Percentiles rank a stretch among this genome's conserved stretches.
Evolutionary conservation across 2,329 filamentous ascomycete species (phyloP).

Genomic region (Pseudocercospora eumusae): DNA sequence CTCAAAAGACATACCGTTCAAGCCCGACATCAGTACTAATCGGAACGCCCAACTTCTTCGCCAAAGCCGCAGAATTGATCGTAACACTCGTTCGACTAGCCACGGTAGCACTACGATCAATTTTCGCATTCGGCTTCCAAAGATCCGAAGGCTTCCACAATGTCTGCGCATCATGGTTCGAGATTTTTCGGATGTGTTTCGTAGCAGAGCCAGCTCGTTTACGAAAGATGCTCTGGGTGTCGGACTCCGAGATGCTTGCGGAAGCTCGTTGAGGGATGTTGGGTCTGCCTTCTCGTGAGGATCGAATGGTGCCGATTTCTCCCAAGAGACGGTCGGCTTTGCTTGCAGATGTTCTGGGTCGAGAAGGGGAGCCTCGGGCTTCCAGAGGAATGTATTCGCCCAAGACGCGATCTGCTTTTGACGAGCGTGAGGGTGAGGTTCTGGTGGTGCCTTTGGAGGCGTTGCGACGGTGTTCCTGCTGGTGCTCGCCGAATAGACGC

Average conservation of each 20-base stretch:
- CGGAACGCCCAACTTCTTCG: slow-evolving; percentile 18
- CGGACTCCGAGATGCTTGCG: background rate
- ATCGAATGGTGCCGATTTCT: background rate
- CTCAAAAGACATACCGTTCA: background rate
- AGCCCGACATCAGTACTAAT: slow-evolving; percentile 7
- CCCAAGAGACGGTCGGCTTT: slow-evolving; percentile 1
- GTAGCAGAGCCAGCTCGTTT: slow-evolving; percentile 5
- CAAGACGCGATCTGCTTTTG: background rate
- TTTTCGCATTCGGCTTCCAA: slow-evolving; percentile 14
- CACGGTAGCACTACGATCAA: slow-evolving; percentile 8
- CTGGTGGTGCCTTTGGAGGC: background rate
- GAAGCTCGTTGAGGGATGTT: slow-evolving; percentile 6
- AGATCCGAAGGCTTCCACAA: slow-evolving; percentile 6
- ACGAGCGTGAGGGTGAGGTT: background rate
- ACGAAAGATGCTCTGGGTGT: background rate
- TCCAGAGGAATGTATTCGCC: background rate
- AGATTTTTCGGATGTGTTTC: background rate
- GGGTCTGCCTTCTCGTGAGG: background rate
- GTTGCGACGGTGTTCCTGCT: background rate
- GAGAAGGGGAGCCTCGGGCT: background rate
- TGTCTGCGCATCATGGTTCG: background rate
- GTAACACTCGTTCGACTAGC: slow-evolving; percentile 4
- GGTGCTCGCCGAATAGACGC: slow-evolving; percentile 15
- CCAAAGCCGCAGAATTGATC: slow-evolving; percentile 15
- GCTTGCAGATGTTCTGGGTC: background rate